phyloP scores from a whole-genome alignment of 306 rosid species.

The Medicago lupulina region DNA sequence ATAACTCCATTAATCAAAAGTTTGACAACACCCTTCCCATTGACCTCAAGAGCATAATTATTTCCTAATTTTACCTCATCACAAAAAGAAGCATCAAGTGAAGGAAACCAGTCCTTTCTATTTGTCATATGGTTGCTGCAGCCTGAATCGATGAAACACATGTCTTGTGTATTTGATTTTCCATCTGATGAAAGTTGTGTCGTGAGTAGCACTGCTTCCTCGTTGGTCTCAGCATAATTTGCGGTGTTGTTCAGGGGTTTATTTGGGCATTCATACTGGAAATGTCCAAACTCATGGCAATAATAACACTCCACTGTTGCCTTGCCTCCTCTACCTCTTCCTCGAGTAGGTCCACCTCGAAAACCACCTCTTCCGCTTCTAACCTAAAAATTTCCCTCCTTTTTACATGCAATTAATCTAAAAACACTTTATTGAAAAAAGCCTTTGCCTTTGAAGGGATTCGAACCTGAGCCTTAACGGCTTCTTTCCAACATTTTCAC shows the following conservation, averaged over 20 bases:
- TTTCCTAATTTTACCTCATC: no score
- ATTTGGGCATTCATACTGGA: conserved; percentile 1
- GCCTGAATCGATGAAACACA: conserved; percentile 10
- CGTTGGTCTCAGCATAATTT: not conserved
- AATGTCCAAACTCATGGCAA: conserved; percentile 2
- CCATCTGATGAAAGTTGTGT: conserved; percentile 6
- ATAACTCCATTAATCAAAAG: no score
- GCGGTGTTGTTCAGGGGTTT: not conserved
- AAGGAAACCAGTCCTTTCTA: not conserved
- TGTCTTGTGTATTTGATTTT: conserved; percentile 9
- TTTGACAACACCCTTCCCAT: no score
- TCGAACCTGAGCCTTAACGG: no score
- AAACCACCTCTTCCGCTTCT: no score
- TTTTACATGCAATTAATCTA: no score
- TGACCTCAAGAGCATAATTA: no score
- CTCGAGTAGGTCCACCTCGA: not conserved
- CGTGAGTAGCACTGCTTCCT: conserved; percentile 13
- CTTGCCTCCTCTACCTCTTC: not conserved
- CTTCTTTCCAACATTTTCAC: no score
- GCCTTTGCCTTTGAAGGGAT: no score
- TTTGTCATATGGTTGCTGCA: not conserved
- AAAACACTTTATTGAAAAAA: no score
- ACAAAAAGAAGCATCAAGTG: not conserved
- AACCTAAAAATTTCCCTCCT: no score
- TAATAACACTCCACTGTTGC: conserved; percentile 4